Evolutionary conservation across 345 rosid species (phyloP).

Genomic region (Garcia nutans): DNA sequence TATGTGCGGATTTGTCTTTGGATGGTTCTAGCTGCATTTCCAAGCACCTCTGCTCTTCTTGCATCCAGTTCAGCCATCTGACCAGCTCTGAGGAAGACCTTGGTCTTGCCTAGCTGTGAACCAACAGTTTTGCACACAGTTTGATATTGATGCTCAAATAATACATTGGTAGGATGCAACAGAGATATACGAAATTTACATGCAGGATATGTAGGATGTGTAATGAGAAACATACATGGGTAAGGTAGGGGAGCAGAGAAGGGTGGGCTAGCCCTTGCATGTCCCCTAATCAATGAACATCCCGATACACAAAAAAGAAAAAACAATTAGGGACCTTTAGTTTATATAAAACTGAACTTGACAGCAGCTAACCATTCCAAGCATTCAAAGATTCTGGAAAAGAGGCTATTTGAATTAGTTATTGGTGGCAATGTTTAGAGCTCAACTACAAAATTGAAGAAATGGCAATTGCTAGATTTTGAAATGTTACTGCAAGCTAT

Average conservation of each 20-base stretch:
- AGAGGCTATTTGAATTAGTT: background rate
- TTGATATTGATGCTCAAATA: slow-evolving; percentile 8
- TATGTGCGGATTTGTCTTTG: slow-evolving; percentile 86
- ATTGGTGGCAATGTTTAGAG: background rate
- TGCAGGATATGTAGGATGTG: background rate
- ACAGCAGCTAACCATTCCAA: background rate
- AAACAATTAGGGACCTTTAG: background rate
- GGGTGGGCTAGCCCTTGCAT: slow-evolving; percentile 3
- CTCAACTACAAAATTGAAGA: background rate
- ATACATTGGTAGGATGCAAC: slow-evolving; percentile 5
- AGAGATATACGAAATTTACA: background rate
- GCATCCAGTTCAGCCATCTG: slow-evolving; percentile 99
- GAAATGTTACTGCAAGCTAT: background rate
- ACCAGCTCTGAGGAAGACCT: slow-evolving; percentile 97
- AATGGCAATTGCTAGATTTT: background rate
- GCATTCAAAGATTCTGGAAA: background rate
- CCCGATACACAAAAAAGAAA: background rate
- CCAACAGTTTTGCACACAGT: slow-evolving; percentile 22
- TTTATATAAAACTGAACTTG: background rate
- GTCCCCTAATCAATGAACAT: background rate
- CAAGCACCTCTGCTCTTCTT: slow-evolving; percentile 96
- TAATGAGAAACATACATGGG: background rate
- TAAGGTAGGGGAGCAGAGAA: background rate
- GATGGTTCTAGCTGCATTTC: slow-evolving; percentile 91
- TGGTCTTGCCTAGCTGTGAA: slow-evolving; percentile 84